Conservation (phyloP, 2,329 filamentous ascomycete genomes). For the Moelleriella libera region DNA sequence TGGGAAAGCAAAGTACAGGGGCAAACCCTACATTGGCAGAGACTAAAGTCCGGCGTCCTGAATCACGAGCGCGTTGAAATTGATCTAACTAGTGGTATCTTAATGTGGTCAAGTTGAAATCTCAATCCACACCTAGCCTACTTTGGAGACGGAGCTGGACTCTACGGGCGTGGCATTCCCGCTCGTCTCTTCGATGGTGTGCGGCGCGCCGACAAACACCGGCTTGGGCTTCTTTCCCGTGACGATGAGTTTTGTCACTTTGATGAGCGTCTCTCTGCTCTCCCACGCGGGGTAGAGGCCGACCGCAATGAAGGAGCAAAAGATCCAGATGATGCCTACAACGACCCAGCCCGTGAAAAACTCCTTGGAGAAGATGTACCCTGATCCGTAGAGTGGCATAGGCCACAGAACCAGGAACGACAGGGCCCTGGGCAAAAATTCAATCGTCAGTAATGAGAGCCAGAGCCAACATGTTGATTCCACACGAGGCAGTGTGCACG, state of each 20-base stretch:
- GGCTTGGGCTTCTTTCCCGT: constrained; percentile 4
- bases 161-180: neutral
- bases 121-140: neutral
- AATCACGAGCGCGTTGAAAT: too few relatives aligned
- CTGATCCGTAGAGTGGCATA: constrained; percentile 76
- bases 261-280: constrained; percentile 43
- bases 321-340: constrained; percentile 60
- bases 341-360: constrained; percentile 68
- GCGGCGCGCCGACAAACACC: neutral
- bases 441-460: neutral
- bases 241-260: constrained; percentile 8
- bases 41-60: too few relatives aligned
- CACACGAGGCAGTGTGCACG: neutral
- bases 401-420: constrained; percentile 74
- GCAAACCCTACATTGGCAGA: too few relatives aligned
- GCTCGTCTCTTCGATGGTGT: neutral
- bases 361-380: constrained; percentile 44
- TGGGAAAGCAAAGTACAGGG: too few relatives aligned
- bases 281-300: constrained; percentile 74
- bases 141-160: neutral
- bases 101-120: too few relatives aligned
- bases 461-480: neutral
- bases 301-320: constrained; percentile 56
- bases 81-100: too few relatives aligned
- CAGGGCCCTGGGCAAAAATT: constrained; percentile 31